Evolutionary conservation across 2,329 filamentous ascomycete species (phyloP).

Genomic region (Penicillium janthinellum): DNA sequence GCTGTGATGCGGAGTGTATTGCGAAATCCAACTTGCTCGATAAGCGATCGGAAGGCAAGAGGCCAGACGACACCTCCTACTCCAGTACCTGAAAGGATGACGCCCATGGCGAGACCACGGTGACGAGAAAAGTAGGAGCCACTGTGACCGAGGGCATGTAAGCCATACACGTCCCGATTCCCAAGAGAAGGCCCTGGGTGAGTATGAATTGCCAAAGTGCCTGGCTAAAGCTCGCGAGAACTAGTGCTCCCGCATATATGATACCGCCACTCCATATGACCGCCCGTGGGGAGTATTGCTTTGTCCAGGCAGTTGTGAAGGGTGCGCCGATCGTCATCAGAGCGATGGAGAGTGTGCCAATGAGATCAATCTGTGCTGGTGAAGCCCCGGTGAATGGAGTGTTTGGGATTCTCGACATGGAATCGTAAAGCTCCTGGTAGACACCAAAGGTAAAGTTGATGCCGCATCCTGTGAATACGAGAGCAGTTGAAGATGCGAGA

Average conservation of each 20-base stretch:
- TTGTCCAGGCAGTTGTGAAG: constrained; percentile 38
- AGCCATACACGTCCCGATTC: constrained; percentile 40
- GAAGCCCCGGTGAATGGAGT: constrained; percentile 41
- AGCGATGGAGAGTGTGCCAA: constrained; percentile 40
- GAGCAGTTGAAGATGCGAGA: constrained; percentile 17
- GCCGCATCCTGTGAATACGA: constrained; percentile 41
- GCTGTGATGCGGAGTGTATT: constrained; percentile 41
- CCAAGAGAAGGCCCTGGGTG: constrained; percentile 41
- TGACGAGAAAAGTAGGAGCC: constrained; percentile 39
- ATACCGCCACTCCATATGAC: constrained; percentile 34
- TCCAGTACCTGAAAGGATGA: constrained; percentile 42
- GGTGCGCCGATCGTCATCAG: constrained; percentile 42
- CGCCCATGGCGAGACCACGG: constrained; percentile 43
- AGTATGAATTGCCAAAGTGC: constrained; percentile 36
- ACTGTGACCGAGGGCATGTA: constrained; percentile 43
- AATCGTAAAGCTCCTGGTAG: constrained; percentile 44
- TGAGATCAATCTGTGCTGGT: constrained; percentile 42
- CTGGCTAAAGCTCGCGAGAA: constrained; percentile 38
- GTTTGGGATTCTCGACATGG: constrained; percentile 28
- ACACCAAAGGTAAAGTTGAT: constrained; percentile 46
- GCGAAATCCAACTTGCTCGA: constrained; percentile 39
- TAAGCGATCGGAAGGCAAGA: constrained; percentile 33
- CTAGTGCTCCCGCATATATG: constrained; percentile 30
- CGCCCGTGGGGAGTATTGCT: constrained; percentile 34
- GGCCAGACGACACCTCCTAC: constrained; percentile 44